Evolutionary conservation across 805 yeast genomes (phyloP).

Genomic region (Schizosaccharomyces octosporus): DNA sequence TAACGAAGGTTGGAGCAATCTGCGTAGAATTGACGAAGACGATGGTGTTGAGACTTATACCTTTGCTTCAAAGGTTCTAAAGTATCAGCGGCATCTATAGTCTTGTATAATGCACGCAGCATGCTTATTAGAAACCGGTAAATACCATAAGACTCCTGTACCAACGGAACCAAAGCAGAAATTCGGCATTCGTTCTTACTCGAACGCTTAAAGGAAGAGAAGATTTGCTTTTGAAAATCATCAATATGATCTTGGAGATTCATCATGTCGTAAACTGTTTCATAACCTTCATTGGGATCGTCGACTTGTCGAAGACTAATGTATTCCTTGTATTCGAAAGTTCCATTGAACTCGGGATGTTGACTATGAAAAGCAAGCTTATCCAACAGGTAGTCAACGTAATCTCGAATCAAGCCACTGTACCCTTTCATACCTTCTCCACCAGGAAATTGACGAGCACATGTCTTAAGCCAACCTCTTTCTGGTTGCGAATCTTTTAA

Average conservation of each 20-base stretch:
- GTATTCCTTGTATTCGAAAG: constrained; percentile 88
- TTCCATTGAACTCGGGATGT: constrained; percentile 80
- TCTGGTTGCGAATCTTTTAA: constrained; percentile 59
- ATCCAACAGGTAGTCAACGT: constrained; percentile 39
- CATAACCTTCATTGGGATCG: constrained; percentile 80
- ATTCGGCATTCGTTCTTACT: constrained; percentile 48
- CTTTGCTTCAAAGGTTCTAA: constrained; percentile 48
- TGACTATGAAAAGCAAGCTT: constrained; percentile 63
- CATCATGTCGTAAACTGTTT: constrained; percentile 65
- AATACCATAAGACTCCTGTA: constrained; percentile 78
- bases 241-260: constrained; percentile 63
- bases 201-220: constrained; percentile 41
- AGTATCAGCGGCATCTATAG: constrained; percentile 51
- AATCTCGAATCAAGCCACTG: constrained; percentile 52
- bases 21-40: constrained; percentile 61
- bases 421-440: constrained; percentile 21
- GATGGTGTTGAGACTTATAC: constrained; percentile 42
- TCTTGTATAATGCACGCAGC: constrained; percentile 65
- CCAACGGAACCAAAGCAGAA: constrained; percentile 69
- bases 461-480: constrained; percentile 49
- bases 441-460: constrained; percentile 29
- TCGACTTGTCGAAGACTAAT: constrained; percentile 64
- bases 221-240: constrained; percentile 48
- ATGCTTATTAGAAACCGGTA: constrained; percentile 71
- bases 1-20: constrained; percentile 71